Evolutionary conservation across 129 eudicot species (phyloP), one percentile per base, ranked within the genome.

Genomic region (Flaveria robusta): DNA sequence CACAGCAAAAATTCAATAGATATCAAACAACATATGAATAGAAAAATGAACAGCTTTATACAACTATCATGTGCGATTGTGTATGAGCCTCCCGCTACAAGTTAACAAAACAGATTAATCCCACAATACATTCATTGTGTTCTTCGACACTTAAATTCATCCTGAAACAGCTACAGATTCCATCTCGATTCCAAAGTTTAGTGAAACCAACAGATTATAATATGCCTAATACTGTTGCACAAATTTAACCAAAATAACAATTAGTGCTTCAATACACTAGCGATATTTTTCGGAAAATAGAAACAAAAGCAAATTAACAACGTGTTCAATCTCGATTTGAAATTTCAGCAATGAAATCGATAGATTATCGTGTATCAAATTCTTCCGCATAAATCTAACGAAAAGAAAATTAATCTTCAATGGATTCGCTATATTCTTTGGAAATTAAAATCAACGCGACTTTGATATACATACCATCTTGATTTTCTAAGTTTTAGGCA

Each of bases 381-480:
- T 9, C 29, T 19, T 71, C 18, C 7, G 18, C 47, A 51, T 18
- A 51, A 50, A 71, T 16, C 22, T 27, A 23, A 70, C 45, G 3
- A 24, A 23, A 47, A 11, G 10, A 26, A 2, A 20, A 14, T 16
- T 71, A n/a, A 18, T 51, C 20, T n/a, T 27, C 27, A 5, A 50
- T 16, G 22, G 46, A 59, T 59, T 74, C n/a, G 49, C 46, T 26
- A 42, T 43, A 18, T 34, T 9, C 12, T 24, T 2, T 0, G 1
- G 18, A 14, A 69, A 19, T 26, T 39, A 45, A 56, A 59, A 5
- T 29, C 23, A 37, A 20, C 29, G 20, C 2, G 65, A 29, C 4
- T 31, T 29, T 63, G 68, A 2, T 7, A 15, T 46, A 39, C 77
- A 50, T 71, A 79, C 78, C 83, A 79, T 79, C 7, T 29, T 41